Percentiles rank a stretch among this genome's conserved stretches.
phyloP scores from a whole-genome alignment of 2,329 filamentous ascomycete genomes.

The Falciphora oryzae region DNA sequence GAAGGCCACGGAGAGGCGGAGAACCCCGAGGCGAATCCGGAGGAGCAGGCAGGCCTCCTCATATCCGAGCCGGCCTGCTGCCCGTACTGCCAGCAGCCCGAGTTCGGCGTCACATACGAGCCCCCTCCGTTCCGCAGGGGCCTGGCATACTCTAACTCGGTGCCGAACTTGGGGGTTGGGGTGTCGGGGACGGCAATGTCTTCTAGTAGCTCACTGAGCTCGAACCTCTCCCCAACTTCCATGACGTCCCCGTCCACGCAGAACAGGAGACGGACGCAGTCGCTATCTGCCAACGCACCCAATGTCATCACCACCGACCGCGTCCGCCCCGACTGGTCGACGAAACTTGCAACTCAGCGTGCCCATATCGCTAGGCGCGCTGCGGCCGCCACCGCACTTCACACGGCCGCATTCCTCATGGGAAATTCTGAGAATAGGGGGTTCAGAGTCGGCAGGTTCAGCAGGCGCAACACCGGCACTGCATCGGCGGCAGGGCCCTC shows the following conservation, averaged over 20 bases:
- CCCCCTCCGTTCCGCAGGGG: slow-evolving; percentile 84
- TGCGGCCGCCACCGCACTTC: slow-evolving; percentile 87
- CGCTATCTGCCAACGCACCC: slow-evolving; percentile 74
- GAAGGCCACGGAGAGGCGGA: slow-evolving; percentile 59
- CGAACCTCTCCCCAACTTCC: slow-evolving; percentile 38
- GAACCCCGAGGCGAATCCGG: slow-evolving; percentile 31
- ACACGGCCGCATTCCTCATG: slow-evolving; percentile 91
- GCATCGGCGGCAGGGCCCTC: slow-evolving; percentile 25
- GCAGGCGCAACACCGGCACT: slow-evolving; percentile 46
- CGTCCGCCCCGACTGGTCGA: slow-evolving; percentile 89
- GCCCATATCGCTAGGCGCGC: slow-evolving; percentile 80
- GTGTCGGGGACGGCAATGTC: slow-evolving; percentile 69
- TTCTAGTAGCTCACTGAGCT: slow-evolving; percentile 74
- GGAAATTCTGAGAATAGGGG: slow-evolving; percentile 53
- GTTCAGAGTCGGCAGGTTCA: slow-evolving; percentile 50
- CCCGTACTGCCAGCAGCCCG: slow-evolving; percentile 89
- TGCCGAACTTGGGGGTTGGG: slow-evolving; percentile 21
- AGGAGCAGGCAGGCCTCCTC: slow-evolving; percentile 57
- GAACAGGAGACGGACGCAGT: slow-evolving; percentile 43
- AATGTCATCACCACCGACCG: slow-evolving; percentile 89
- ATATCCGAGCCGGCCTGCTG: slow-evolving; percentile 89
- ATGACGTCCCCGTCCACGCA: slow-evolving; percentile 23
- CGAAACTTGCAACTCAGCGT: slow-evolving; percentile 78
- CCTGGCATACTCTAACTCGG: slow-evolving; percentile 59
- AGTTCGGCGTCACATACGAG: slow-evolving; percentile 95